Conservation (phyloP, 495 filamentous ascomycete genomes). For the Xylona heveae region DNA sequence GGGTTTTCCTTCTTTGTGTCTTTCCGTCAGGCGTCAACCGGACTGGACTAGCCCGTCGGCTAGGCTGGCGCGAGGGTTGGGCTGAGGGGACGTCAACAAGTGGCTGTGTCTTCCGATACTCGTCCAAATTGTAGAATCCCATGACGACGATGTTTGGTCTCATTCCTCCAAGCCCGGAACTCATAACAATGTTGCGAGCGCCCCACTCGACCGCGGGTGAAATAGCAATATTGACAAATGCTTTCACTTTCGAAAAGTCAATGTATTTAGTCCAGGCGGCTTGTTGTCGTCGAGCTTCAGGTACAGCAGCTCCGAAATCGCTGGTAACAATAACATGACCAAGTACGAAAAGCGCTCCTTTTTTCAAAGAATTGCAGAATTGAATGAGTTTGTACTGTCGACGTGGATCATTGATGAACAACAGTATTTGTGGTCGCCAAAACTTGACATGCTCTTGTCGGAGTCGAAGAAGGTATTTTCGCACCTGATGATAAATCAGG, state of each 20-base stretch:
- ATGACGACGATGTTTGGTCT: constrained; percentile 68
- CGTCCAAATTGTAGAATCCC: constrained; percentile 55
- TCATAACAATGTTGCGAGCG: constrained; percentile 59
- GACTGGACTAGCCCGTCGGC: background rate
- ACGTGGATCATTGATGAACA: constrained; percentile 66
- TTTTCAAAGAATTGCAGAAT: constrained; percentile 83
- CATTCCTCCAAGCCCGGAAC: constrained; percentile 75
- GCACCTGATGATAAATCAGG: constrained; percentile 78
- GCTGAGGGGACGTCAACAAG: constrained; percentile 27
- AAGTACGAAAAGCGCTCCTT: constrained; percentile 65
- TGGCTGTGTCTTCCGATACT: constrained; percentile 34
- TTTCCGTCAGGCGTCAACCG: constrained; percentile 1
- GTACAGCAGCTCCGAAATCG: constrained; percentile 57
- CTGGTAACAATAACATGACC: constrained; percentile 74
- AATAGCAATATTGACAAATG: constrained; percentile 69
- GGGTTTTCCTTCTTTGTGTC: constrained; percentile 21
- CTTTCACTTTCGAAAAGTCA: constrained; percentile 71
- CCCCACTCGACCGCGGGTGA: constrained; percentile 75
- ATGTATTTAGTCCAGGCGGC: constrained; percentile 69
- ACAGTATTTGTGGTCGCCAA: constrained; percentile 69
- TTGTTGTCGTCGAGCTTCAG: constrained; percentile 65
- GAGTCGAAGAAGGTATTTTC: constrained; percentile 67
- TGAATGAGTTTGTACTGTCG: constrained; percentile 63
- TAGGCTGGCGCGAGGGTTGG: constrained; percentile 7
- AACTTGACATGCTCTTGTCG: constrained; percentile 83